Conservation (phyloP, 768 basidiomycete species). For the Inosperma sp. region DNA sequence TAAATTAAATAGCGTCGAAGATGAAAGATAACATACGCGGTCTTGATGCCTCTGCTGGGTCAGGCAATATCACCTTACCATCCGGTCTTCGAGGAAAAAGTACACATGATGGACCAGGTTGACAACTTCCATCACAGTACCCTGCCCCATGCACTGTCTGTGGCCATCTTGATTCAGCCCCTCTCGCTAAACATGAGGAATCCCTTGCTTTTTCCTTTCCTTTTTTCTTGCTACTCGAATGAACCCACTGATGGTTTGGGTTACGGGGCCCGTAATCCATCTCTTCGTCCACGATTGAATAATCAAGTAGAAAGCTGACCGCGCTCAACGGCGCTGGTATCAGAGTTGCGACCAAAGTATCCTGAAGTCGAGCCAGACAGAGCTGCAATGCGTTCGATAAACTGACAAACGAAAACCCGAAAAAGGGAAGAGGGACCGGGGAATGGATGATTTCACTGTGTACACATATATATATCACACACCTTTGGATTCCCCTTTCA, state of each 20-base stretch:
- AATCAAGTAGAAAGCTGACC: no score
- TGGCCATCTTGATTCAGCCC: background rate
- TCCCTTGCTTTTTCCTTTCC: slow-evolving; percentile 2
- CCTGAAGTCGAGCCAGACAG: no score
- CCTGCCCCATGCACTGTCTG: slow-evolving; percentile 3
- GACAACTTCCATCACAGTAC: slow-evolving; percentile 8
- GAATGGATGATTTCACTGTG: slow-evolving; percentile 5
- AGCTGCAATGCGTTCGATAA: no score
- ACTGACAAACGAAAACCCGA: slow-evolving; percentile 8
- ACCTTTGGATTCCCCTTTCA: no score
- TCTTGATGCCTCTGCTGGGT: slow-evolving; percentile 11
- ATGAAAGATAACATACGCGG: slow-evolving; percentile 11
- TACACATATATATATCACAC: slow-evolving; percentile 1
- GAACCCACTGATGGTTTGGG: no score
- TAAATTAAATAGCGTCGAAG: background rate
- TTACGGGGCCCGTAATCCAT: no score
- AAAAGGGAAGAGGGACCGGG: slow-evolving; percentile 1
- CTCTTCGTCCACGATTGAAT: no score
- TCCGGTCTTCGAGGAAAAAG: slow-evolving; percentile 21
- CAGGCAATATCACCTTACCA: slow-evolving; percentile 20
- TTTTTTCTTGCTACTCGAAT: no score
- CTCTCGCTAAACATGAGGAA: background rate
- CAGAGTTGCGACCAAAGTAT: no score
- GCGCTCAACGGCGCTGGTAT: no score
- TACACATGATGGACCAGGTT: slow-evolving; percentile 16